A percentile compares a stretch with the other conserved stretches of the same genome.
Conservation (phyloP, 768 basidiomycete species). For the Cubamyces lactineus region DNA sequence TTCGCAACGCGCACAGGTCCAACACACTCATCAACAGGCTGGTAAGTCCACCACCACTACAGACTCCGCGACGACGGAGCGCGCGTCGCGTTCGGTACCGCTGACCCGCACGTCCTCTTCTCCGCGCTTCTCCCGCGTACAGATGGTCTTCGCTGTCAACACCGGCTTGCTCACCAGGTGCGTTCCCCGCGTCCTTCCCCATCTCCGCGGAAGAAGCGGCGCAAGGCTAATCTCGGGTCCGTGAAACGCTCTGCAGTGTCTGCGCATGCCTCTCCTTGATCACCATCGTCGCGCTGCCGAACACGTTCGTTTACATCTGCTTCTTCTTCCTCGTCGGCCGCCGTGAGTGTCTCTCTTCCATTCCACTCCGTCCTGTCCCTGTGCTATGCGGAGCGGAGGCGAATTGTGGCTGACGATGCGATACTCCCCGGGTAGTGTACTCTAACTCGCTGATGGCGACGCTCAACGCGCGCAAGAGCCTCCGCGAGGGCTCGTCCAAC, state of each 20-base stretch:
- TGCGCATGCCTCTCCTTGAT: slow-evolving; percentile 49
- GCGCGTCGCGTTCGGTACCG: slow-evolving; percentile 26
- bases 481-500: slow-evolving; percentile 13
- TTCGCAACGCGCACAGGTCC: slow-evolving; percentile 33
- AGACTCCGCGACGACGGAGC: background rate
- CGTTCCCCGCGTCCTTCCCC: background rate
- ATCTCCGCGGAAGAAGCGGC: background rate
- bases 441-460: slow-evolving; percentile 59
- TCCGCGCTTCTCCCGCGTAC: background rate
- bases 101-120: background rate
- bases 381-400: background rate
- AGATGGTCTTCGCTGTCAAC: slow-evolving; percentile 47
- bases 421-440: slow-evolving; percentile 47
- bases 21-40: slow-evolving; percentile 48
- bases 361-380: background rate
- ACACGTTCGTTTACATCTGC: slow-evolving; percentile 58
- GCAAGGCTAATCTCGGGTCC: background rate
- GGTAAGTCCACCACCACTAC: slow-evolving; percentile 12
- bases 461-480: slow-evolving; percentile 46
- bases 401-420: background rate
- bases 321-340: slow-evolving; percentile 62
- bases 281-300: slow-evolving; percentile 49
- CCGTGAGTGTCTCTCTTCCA: slow-evolving; percentile 36
- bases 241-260: slow-evolving; percentile 25
- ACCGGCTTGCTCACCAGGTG: slow-evolving; percentile 45